These are phyloP conservation scores for Fusarium sp. DNA, from an alignment of 2,329 filamentous ascomycete genomes.

Conservation along the genomic window DNA sequence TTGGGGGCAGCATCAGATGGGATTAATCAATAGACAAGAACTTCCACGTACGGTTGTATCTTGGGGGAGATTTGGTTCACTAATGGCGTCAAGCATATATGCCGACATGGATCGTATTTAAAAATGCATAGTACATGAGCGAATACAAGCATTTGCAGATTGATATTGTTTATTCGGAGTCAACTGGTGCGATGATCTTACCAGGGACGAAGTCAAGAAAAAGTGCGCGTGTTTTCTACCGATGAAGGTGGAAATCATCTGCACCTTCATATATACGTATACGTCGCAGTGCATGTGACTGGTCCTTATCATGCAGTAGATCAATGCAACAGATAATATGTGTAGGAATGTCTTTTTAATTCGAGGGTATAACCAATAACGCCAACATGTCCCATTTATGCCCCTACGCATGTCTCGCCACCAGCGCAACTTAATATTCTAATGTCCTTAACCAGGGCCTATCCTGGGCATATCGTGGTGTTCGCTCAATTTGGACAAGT, in stretches of 20 bases:
- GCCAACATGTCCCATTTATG: slow-evolving; percentile 41
- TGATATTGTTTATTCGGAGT: not conserved
- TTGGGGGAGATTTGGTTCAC: slow-evolving; percentile 31
- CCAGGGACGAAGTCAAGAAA: too few relatives aligned
- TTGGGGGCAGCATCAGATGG: slow-evolving; percentile 35
- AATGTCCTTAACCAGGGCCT: slow-evolving; percentile 64
- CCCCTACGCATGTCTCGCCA: not conserved
- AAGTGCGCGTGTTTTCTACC: not conserved
- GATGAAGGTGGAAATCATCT: too few relatives aligned
- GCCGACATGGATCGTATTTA: slow-evolving; percentile 32
- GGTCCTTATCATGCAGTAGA: not conserved
- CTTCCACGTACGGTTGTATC: slow-evolving; percentile 29
- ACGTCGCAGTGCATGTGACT: not conserved
- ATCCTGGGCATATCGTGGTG: slow-evolving; percentile 95
- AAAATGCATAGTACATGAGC: slow-evolving; percentile 40
- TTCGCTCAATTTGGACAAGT: slow-evolving; percentile 90
- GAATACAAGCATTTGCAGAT: slow-evolving; percentile 32
- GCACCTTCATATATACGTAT: not conserved
- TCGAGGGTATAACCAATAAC: slow-evolving; percentile 44
- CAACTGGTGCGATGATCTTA: not conserved
- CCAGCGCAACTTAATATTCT: not conserved
- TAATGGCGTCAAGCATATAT: slow-evolving; percentile 41
- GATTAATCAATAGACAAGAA: slow-evolving; percentile 34
- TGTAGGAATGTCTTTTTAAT: not conserved
- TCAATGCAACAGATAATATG: not conserved